Conservation (phyloP, 805 yeast species). For the Diddensiella santjacobensis region DNA sequence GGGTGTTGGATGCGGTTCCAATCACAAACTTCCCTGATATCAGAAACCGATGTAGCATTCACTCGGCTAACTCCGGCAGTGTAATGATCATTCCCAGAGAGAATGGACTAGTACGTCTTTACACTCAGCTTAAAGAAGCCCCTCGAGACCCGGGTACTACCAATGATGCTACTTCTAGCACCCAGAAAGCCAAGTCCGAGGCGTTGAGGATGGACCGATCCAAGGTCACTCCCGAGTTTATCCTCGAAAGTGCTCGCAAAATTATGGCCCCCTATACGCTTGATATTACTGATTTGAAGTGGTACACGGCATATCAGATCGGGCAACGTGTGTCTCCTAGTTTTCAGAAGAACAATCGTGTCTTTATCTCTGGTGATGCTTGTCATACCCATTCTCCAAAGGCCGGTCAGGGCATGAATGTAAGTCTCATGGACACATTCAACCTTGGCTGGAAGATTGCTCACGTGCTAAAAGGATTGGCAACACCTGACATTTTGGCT, state of each 20-base stretch:
- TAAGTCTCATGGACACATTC: slow-evolving; percentile 31
- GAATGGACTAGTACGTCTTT: slow-evolving; percentile 33
- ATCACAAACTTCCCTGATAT: slow-evolving; percentile 38
- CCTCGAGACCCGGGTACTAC: slow-evolving; percentile 17
- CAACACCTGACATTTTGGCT: slow-evolving; percentile 27
- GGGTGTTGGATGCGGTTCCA: slow-evolving; percentile 37
- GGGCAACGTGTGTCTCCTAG: slow-evolving; percentile 35
- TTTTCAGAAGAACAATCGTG: slow-evolving; percentile 26
- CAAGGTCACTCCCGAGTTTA: slow-evolving; percentile 35
- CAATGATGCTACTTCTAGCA: slow-evolving; percentile 4
- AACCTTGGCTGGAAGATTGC: slow-evolving; percentile 37
- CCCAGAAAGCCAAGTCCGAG: not conserved
- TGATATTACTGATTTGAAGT: slow-evolving; percentile 30
- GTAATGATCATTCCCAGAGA: slow-evolving; percentile 38
- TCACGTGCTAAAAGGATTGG: slow-evolving; percentile 31
- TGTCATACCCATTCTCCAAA: slow-evolving; percentile 35
- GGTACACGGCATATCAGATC: slow-evolving; percentile 36
- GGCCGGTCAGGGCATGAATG: slow-evolving; percentile 38
- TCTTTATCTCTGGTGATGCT: slow-evolving; percentile 36
- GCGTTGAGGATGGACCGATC: slow-evolving; percentile 31
- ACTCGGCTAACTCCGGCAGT: slow-evolving; percentile 33
- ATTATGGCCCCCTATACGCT: slow-evolving; percentile 27
- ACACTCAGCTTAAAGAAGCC: slow-evolving; percentile 32
- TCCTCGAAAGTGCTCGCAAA: slow-evolving; percentile 27
- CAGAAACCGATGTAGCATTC: slow-evolving; percentile 34